phyloP scores from a whole-genome alignment of 129 eudicot genomes.

The Tanacetum coccineum region DNA sequence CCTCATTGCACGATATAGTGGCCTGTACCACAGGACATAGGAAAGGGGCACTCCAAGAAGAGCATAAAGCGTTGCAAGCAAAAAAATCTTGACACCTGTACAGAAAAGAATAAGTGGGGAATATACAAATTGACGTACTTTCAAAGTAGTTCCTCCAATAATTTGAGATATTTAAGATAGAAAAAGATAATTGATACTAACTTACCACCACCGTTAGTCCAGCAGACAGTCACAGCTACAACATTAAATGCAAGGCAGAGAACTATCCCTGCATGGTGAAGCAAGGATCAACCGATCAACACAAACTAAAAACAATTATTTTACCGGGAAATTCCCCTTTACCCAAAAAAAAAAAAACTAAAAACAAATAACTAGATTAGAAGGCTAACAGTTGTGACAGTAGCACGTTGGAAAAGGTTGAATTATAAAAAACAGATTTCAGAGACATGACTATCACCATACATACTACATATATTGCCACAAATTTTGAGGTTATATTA shows the following conservation, averaged over 20 bases:
- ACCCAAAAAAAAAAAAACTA: too few relatives aligned
- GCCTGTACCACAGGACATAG: slow-evolving; percentile 88
- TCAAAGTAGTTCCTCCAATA: background rate
- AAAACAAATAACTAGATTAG: too few relatives aligned
- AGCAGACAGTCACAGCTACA: slow-evolving; percentile 74
- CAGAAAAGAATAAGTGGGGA: slow-evolving; percentile 8
- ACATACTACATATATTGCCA: too few relatives aligned
- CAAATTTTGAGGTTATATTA: too few relatives aligned
- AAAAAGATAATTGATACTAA: background rate
- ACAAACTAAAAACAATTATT: too few relatives aligned
- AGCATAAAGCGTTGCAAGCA: slow-evolving; percentile 84
- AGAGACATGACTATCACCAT: too few relatives aligned
- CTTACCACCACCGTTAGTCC: slow-evolving; percentile 94
- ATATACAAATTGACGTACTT: slow-evolving; percentile 6
- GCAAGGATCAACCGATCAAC: slow-evolving; percentile 9
- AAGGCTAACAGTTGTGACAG: too few relatives aligned
- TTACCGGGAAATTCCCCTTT: too few relatives aligned
- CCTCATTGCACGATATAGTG: slow-evolving; percentile 96
- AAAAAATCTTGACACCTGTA: slow-evolving; percentile 83
- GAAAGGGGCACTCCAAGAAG: slow-evolving; percentile 88
- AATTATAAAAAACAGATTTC: too few relatives aligned
- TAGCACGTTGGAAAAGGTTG: too few relatives aligned
- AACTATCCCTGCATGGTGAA: slow-evolving; percentile 63
- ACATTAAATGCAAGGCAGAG: slow-evolving; percentile 80
- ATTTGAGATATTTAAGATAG: background rate